A percentile compares a stretch with the other conserved stretches of the same genome.
phyloP scores from a whole-genome alignment of 805 yeast species.

The Priceomyces melissophilus region DNA sequence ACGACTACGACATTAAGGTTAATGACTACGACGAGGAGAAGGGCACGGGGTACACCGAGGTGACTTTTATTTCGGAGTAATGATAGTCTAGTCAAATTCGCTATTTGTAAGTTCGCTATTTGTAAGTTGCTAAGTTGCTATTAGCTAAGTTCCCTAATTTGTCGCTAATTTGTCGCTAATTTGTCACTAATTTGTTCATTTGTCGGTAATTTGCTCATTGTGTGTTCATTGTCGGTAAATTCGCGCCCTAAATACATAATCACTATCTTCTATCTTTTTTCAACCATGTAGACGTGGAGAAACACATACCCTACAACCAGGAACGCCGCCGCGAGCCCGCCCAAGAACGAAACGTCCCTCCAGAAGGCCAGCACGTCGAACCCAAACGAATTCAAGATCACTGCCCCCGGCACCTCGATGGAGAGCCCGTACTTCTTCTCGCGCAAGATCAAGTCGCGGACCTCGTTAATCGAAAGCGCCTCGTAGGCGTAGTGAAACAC shows the following conservation, averaged over 20 bases:
- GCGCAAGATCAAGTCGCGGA: constrained; percentile 73
- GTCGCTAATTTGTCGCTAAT: too few species aligned
- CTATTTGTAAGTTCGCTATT: too few species aligned
- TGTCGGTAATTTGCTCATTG: too few species aligned
- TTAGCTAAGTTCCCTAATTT: too few species aligned
- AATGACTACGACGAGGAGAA: constrained; percentile 45
- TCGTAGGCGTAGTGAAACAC: constrained; percentile 96
- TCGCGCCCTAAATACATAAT: too few species aligned
- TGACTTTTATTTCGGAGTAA: constrained; percentile 65
- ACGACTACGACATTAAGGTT: constrained; percentile 51
- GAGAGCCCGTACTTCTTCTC: constrained; percentile 91
- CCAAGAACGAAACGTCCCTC: constrained; percentile 61
- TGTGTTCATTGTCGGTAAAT: too few species aligned
- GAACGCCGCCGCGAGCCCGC: constrained; percentile 56
- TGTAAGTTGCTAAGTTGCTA: too few species aligned
- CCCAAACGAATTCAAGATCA: constrained; percentile 92
- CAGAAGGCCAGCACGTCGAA: constrained; percentile 76
- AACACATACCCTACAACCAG: constrained; percentile 69
- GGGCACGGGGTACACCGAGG: constrained; percentile 74
- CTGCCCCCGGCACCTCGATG: constrained; percentile 97
- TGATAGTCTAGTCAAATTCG: too few species aligned
- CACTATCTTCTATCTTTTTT: constrained; percentile 53
- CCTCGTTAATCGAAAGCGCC: constrained; percentile 89
- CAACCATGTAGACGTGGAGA: constrained; percentile 70
- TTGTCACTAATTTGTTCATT: too few species aligned